These are phyloP conservation scores for Naganishia cerealis DNA, from an alignment of 1,284 basidiomycete species.

Conservation along the genomic window DNA sequence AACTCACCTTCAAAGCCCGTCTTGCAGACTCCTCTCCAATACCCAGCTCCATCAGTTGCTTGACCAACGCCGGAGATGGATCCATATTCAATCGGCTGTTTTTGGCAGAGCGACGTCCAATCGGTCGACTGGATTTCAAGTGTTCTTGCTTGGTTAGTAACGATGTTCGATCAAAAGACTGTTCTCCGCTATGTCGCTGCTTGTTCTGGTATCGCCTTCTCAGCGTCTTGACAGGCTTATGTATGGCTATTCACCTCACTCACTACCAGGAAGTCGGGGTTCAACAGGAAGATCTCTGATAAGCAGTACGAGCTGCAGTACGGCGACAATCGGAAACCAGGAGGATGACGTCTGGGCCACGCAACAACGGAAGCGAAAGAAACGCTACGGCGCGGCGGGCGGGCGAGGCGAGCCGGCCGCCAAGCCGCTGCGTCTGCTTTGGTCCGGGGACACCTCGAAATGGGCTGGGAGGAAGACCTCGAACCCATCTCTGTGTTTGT, in stretches of 20 bases:
- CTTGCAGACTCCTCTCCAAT: constrained; percentile 27
- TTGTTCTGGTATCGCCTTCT: neutral
- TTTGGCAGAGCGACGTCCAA: neutral
- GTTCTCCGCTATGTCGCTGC: neutral
- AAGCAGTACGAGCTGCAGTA: neutral
- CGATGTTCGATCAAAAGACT: neutral
- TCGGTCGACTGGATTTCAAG: neutral
- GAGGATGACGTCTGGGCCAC: constrained; percentile 5
- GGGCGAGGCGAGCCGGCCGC: no score
- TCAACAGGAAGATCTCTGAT: neutral
- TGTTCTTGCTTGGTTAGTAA: neutral
- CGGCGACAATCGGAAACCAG: constrained; percentile 4
- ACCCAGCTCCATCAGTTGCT: constrained; percentile 28
- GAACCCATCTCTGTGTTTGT: no score
- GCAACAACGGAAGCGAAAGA: neutral
- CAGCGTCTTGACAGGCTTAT: neutral
- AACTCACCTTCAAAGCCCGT: constrained; percentile 32
- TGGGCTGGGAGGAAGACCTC: no score
- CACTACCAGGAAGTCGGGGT: neutral
- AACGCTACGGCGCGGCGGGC: no score
- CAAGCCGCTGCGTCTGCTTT: no score
- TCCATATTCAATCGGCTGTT: constrained; percentile 1
- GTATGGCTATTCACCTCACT: neutral
- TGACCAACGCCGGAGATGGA: constrained; percentile 26
- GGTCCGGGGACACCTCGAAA: no score